Conservation (phyloP, 2,329 filamentous ascomycete species). For the Aspergillus niger region DNA sequence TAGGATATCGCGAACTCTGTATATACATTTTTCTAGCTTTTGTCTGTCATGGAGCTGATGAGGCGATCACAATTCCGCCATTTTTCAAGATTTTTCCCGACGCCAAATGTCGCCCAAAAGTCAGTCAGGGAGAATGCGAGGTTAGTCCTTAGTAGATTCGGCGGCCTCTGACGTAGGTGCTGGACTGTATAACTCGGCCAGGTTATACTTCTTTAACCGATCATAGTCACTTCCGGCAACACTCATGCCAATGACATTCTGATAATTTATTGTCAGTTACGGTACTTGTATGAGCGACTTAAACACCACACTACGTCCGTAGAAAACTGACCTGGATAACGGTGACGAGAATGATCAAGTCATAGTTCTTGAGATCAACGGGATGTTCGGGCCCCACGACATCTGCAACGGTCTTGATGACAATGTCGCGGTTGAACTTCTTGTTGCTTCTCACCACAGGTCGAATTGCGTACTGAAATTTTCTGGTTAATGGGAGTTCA, state of each 20-base stretch:
- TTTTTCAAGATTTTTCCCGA: background rate
- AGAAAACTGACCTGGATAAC: constrained; percentile 57
- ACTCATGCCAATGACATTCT: constrained; percentile 67
- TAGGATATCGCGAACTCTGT: background rate
- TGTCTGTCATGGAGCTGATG: background rate
- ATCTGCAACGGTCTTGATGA: constrained; percentile 62
- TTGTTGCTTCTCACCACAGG: constrained; percentile 63
- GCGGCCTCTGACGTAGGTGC: constrained; percentile 34
- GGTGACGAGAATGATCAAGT: constrained; percentile 63
- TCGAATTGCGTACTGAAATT: constrained; percentile 61
- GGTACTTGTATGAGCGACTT: constrained; percentile 1
- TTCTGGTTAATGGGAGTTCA: background rate
- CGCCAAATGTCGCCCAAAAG: background rate
- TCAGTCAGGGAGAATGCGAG: background rate
- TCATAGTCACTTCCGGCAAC: constrained; percentile 63
- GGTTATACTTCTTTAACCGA: constrained; percentile 62
- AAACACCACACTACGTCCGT: background rate
- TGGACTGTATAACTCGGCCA: constrained; percentile 62
- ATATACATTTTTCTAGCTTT: background rate
- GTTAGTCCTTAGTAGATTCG: constrained; percentile 8
- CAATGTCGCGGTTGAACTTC: constrained; percentile 56
- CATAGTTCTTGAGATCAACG: constrained; percentile 63
- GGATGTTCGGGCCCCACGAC: constrained; percentile 59
- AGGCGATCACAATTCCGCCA: background rate
- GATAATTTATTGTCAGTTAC: constrained; percentile 19